Evolutionary conservation across 148 eudicot species (phyloP).

Genomic region (Rheum nobile): DNA sequence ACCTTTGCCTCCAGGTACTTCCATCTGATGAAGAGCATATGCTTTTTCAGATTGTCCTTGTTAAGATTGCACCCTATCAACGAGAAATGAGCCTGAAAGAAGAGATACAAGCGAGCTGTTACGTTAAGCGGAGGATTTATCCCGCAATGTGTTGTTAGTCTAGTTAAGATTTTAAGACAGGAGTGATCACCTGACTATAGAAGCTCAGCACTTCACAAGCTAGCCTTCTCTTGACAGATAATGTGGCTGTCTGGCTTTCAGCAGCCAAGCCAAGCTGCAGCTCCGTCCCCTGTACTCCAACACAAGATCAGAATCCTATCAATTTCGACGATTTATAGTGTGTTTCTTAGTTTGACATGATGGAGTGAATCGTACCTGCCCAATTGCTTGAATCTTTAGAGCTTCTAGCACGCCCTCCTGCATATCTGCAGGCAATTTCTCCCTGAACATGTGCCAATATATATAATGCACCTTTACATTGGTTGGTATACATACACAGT

Average conservation of each 20-base stretch:
- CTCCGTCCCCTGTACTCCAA: slow-evolving; percentile 66
- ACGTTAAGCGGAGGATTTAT: background rate
- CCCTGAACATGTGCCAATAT: slow-evolving; percentile 19
- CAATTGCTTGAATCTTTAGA: slow-evolving; percentile 62
- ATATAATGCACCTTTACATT: no score
- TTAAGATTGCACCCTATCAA: slow-evolving; percentile 30
- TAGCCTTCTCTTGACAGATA: slow-evolving; percentile 81
- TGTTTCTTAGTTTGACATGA: background rate
- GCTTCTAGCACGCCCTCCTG: slow-evolving; percentile 66
- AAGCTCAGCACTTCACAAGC: slow-evolving; percentile 76
- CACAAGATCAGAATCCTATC: background rate
- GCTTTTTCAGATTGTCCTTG: slow-evolving; percentile 41
- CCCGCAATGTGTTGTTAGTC: background rate
- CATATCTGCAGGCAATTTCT: slow-evolving; percentile 58
- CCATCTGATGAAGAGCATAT: slow-evolving; percentile 61
- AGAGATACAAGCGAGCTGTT: background rate
- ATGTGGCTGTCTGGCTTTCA: slow-evolving; percentile 64
- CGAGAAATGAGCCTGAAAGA: slow-evolving; percentile 51
- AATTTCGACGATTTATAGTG: background rate
- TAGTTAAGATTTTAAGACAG: background rate
- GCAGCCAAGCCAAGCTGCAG: slow-evolving; percentile 78
- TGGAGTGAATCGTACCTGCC: slow-evolving; percentile 41
- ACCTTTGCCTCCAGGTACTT: slow-evolving; percentile 91
- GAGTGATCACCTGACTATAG: slow-evolving; percentile 45
- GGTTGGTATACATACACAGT: background rate